Conservation (phyloP, 1,284 basidiomycete genomes). For the Fomes fomentarius region DNA sequence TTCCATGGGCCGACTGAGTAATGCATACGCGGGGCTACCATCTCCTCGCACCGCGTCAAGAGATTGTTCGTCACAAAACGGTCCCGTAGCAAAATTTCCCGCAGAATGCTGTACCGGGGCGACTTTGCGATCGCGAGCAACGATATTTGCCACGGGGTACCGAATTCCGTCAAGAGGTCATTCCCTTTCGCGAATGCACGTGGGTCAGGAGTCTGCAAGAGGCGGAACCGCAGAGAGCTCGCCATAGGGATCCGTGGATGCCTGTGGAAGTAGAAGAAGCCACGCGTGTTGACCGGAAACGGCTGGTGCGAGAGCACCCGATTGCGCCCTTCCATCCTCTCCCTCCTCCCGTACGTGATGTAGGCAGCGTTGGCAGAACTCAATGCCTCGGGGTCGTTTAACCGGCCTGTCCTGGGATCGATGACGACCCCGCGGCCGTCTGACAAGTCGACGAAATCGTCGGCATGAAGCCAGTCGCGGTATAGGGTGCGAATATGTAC, state of each 20-base stretch:
- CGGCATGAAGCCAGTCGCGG: neutral
- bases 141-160: conserved; percentile 13
- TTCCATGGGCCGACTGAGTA: neutral
- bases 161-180: conserved; percentile 12
- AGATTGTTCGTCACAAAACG: neutral
- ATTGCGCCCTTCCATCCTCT: neutral
- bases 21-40: neutral
- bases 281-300: conserved; percentile 19
- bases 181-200: neutral
- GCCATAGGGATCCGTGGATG: conserved; percentile 2
- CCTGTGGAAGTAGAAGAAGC: conserved; percentile 15
- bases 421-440: conserved; percentile 1
- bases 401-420: neutral
- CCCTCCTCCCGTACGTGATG: conserved; percentile 3
- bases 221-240: conserved; percentile 14
- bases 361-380: neutral
- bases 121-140: conserved; percentile 5
- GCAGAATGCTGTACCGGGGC: neutral
- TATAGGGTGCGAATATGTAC: conserved; percentile 9
- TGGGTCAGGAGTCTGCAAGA: conserved; percentile 3
- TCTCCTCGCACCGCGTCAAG: neutral
- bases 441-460: conserved; percentile 17
- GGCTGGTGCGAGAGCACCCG: neutral
- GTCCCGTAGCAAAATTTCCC: neutral
- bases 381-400: neutral